phyloP scores from a whole-genome alignment of 2,329 filamentous ascomycete species.

The Sclerotinia subarctica region DNA sequence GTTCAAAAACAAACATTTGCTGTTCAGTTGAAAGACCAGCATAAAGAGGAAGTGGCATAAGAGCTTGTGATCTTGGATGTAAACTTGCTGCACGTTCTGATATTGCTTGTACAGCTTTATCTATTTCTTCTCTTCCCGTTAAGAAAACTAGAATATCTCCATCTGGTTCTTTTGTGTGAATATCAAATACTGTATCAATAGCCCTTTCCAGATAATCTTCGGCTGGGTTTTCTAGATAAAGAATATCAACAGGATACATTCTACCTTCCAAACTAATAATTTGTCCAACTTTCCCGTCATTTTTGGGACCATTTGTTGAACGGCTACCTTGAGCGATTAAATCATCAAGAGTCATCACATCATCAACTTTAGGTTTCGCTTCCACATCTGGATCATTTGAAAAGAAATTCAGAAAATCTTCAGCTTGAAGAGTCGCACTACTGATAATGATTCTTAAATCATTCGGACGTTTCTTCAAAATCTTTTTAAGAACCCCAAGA shows the following conservation, averaged over 20 bases:
- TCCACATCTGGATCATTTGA: constrained; percentile 39
- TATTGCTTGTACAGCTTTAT: constrained; percentile 74
- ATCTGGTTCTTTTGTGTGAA: constrained; percentile 74
- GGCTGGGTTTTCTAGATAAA: constrained; percentile 73
- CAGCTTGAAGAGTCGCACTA: constrained; percentile 88
- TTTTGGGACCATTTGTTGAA: constrained; percentile 29
- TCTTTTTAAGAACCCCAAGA: constrained; percentile 87
- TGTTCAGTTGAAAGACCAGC: constrained; percentile 86
- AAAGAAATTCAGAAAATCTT: constrained; percentile 82
- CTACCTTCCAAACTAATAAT: constrained; percentile 86
- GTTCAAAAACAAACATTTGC: constrained; percentile 93
- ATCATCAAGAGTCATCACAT: constrained; percentile 41
- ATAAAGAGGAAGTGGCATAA: constrained; percentile 78
- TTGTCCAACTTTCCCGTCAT: constrained; percentile 46
- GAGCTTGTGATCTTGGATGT: constrained; percentile 53
- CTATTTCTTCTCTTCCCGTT: constrained; percentile 91
- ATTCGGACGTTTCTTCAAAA: constrained; percentile 66
- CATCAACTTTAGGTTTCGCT: constrained; percentile 36
- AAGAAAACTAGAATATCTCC: constrained; percentile 91
- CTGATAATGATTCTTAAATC: constrained; percentile 87
- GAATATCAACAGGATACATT: constrained; percentile 81
- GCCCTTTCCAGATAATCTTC: constrained; percentile 86
- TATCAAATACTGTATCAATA: constrained; percentile 79
- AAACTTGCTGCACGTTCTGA: constrained; percentile 67
- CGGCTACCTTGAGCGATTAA: constrained; percentile 32